These are phyloP conservation scores for Orbilia blumenaviensis DNA, from an alignment of 2,329 filamentous ascomycete species.

Conservation along the genomic window DNA sequence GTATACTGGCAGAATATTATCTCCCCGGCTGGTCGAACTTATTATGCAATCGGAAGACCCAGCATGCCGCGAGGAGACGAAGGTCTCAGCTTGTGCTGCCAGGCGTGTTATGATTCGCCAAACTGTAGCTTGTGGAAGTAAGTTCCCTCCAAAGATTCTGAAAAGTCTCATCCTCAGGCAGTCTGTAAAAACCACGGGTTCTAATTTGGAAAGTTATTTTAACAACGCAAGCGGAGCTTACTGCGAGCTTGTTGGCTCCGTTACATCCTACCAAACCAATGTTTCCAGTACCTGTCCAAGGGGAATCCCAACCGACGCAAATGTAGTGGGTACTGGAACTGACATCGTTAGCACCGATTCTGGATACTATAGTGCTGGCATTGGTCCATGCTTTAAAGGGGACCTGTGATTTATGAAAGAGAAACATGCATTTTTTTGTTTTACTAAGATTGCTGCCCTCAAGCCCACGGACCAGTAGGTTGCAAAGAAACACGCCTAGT, in stretches of 20 bases:
- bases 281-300: conserved; percentile 14
- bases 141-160: not conserved
- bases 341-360: conserved; percentile 18
- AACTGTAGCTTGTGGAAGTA: conserved; percentile 23
- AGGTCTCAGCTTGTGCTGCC: conserved; percentile 30
- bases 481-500: no score
- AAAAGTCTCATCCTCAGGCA: no score
- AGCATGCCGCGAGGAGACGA: not conserved
- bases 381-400: conserved; percentile 30
- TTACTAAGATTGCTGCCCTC: no score
- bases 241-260: conserved; percentile 7
- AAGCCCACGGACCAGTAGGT: no score
- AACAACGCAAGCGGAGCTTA: not conserved
- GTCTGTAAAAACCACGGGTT: not conserved
- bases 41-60: not conserved
- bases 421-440: no score
- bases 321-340: not conserved
- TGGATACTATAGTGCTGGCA: conserved; percentile 10
- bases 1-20: not conserved
- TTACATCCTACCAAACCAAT: not conserved
- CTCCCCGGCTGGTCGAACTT: not conserved
- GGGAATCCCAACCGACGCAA: not conserved
- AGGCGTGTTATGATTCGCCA: conserved; percentile 14
- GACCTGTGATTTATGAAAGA: no score
- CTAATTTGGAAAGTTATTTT: conserved; percentile 7